phyloP scores from a whole-genome alignment of 148 eudicot genomes.

The Pharnaceum exiguum region DNA sequence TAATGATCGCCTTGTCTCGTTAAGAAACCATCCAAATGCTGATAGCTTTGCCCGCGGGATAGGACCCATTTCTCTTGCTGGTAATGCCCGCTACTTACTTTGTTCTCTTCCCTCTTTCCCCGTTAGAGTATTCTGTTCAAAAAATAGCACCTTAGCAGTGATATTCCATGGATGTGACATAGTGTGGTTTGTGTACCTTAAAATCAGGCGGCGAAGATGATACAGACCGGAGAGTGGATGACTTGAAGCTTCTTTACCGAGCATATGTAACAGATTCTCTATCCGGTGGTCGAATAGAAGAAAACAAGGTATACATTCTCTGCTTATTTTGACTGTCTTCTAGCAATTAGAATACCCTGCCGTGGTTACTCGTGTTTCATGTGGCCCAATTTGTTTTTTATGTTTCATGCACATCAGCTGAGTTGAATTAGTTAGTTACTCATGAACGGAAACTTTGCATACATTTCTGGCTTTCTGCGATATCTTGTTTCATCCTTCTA shows the following conservation, averaged over 20 bases:
- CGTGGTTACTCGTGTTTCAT: neutral
- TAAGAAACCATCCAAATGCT: constrained; percentile 71
- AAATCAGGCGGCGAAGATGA: constrained; percentile 86
- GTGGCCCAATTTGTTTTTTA: too few species aligned
- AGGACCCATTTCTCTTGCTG: constrained; percentile 72
- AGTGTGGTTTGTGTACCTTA: neutral
- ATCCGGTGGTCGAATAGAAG: constrained; percentile 81
- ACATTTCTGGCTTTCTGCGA: too few species aligned
- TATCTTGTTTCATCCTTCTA: too few species aligned
- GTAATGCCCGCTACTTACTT: constrained; percentile 30
- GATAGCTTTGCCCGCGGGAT: constrained; percentile 73
- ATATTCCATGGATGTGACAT: constrained; percentile 9
- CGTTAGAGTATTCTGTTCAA: neutral
- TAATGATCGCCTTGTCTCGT: constrained; percentile 54
- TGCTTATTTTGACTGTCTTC: constrained; percentile 1
- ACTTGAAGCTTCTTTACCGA: constrained; percentile 82
- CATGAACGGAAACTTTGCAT: too few species aligned
- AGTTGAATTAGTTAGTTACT: too few species aligned
- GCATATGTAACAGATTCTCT: constrained; percentile 68
- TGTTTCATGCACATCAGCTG: too few species aligned
- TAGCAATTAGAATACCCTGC: neutral
- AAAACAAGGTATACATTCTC: constrained; percentile 50
- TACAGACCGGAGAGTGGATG: constrained; percentile 65
- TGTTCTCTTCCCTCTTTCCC: constrained; percentile 1
- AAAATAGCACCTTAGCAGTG: neutral